Conservation (phyloP, 2,329 filamentous ascomycete species). For the Exophiala sp. region DNA sequence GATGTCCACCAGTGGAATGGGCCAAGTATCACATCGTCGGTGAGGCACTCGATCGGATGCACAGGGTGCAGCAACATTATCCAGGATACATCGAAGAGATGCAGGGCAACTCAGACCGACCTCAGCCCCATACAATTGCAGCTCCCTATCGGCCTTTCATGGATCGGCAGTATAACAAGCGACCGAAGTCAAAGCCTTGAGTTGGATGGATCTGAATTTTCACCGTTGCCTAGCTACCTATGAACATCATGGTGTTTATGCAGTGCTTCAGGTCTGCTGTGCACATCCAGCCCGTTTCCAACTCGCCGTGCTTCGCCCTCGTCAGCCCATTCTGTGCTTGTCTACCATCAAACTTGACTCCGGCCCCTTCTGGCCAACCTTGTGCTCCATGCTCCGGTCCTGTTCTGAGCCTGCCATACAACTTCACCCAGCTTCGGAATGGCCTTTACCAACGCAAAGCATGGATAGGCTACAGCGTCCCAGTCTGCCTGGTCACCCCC, state of each 20-base stretch:
- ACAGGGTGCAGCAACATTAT: constrained; percentile 66
- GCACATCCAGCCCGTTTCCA: background rate
- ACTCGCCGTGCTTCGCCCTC: background rate
- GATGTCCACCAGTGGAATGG: constrained; percentile 90
- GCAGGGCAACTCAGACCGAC: constrained; percentile 24
- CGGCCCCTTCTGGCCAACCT: background rate
- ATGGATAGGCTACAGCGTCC: background rate
- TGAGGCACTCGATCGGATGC: constrained; percentile 74
- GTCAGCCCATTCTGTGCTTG: background rate
- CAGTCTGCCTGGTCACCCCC: too few relatives aligned
- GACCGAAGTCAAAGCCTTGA: constrained; percentile 3
- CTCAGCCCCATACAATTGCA: constrained; percentile 49
- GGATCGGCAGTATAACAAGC: constrained; percentile 42
- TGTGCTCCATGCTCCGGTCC: background rate
- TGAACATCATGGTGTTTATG: background rate
- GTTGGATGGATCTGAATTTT: background rate
- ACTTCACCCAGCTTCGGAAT: too few relatives aligned
- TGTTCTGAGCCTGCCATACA: too few relatives aligned
- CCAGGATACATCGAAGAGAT: constrained; percentile 45
- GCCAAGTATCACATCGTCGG: constrained; percentile 87
- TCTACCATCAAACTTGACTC: background rate
- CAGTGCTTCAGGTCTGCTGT: background rate
- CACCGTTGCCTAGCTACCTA: background rate
- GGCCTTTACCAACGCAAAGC: background rate
- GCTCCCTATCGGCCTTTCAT: constrained; percentile 56